These are phyloP conservation scores for Syzygium aromaticum DNA, from an alignment of 345 rosid genomes.

Conservation along the genomic window DNA sequence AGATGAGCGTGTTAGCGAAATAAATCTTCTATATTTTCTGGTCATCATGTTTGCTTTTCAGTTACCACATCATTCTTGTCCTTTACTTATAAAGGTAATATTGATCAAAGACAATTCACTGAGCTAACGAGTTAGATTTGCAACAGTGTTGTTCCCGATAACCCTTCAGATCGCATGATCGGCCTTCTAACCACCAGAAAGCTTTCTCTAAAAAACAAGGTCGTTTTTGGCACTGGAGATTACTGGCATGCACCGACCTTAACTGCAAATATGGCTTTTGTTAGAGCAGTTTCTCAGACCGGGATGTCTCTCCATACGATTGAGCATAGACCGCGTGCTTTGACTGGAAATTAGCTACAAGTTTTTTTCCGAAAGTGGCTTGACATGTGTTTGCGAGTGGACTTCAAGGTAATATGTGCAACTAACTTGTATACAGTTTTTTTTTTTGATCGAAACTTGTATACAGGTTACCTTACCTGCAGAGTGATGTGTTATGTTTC, in stretches of 20 bases:
- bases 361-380: not conserved
- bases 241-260: constrained; percentile 67
- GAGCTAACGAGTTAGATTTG: constrained; percentile 4
- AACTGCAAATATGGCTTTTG: constrained; percentile 89
- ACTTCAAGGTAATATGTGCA: not conserved
- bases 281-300: constrained; percentile 83
- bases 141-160: constrained; percentile 63
- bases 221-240: constrained; percentile 86
- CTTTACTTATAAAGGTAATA: not conserved
- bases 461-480: not conserved
- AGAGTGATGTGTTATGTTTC: not conserved
- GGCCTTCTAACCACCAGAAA: constrained; percentile 83
- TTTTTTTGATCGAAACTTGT: not conserved
- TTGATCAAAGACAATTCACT: not conserved
- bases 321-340: constrained; percentile 78
- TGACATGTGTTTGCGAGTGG: not conserved
- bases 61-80: not conserved
- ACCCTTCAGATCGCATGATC: constrained; percentile 69
- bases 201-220: constrained; percentile 76
- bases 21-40: not conserved
- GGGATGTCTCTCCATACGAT: constrained; percentile 75
- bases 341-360: constrained; percentile 50
- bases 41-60: not conserved
- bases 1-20: not conserved
- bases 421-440: not conserved